Base-by-base conservation (phyloP, 257 asterid genomes). In the Petrea volubilis region DNA sequence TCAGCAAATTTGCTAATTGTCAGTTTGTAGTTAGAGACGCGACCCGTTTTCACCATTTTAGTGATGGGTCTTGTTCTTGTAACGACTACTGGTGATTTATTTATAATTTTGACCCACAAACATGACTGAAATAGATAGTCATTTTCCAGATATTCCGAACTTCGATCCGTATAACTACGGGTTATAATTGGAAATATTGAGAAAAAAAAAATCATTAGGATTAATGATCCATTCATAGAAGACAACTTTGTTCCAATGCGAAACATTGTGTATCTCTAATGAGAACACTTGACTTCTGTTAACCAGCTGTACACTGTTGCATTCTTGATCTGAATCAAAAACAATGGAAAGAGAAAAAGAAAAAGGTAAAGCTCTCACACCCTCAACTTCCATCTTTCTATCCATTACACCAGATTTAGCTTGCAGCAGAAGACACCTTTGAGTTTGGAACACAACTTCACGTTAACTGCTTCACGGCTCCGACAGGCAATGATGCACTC, bases 71-170 rank as follows among this genome's bases (percentile, higher is more conserved):
- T 51, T 94, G 99, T 82, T 94, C 99, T 60, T 94, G 99, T 70
- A 84, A 88, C 21, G 99, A 94, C 67, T 94, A 86, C 71, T 94
- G 99, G 97, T 87, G 81, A 86, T n/a, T n/a, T n/a, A n/a, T n/a
- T n/a, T n/a, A n/a, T n/a, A 74, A 53, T 11, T 62, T n/a, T 43
- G 25, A 4, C 41, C 23, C 12, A 33, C 7, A 33, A 33, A 33
- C 38, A 33, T 24, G 10, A n/a, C 6, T n/a, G n/a, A n/a, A n/a
- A n/a, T n/a, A n/a, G n/a, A n/a, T n/a, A n/a, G n/a, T n/a, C n/a
- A n/a, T 24, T 33, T 36, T 58, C 40, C 41, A 58, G 13, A 34
- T 34, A 34, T 60, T 33, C 67, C 34, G 14, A n/a, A n/a, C n/a
- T n/a, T n/a, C n/a, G n/a, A n/a, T n/a, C n/a, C n/a, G n/a, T n/a